Evolutionary conservation across 352 stramenopile genomes (phyloP).

Genomic region (Thraustotheca clavata): DNA sequence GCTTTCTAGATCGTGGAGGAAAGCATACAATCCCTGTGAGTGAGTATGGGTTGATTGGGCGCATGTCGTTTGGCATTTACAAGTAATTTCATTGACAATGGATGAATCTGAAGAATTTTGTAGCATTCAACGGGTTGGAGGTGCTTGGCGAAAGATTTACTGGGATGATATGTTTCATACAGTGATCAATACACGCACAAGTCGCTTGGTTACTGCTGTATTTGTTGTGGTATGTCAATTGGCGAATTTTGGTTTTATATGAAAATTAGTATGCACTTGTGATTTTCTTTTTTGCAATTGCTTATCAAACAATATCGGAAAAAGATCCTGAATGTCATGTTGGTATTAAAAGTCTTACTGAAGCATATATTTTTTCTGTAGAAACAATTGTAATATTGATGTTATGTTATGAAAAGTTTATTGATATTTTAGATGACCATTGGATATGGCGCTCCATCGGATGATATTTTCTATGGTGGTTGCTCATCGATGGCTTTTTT

Average conservation of each 20-base stretch:
- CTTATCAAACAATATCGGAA: slow-evolving; percentile 62
- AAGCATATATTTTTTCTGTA: slow-evolving; percentile 82
- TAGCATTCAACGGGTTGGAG: slow-evolving; percentile 56
- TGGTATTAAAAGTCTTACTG: slow-evolving; percentile 60
- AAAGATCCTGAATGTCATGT: slow-evolving; percentile 58
- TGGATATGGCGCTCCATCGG: slow-evolving; percentile 69
- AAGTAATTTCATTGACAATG: slow-evolving; percentile 5
- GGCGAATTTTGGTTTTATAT: neutral
- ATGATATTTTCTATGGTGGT: slow-evolving; percentile 84
- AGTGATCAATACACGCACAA: slow-evolving; percentile 78
- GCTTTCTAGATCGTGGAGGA: slow-evolving; percentile 10
- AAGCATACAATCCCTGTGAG: slow-evolving; percentile 4
- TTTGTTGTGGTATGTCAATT: slow-evolving; percentile 46
- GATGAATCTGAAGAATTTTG: neutral
- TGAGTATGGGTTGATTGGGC: neutral
- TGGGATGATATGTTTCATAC: slow-evolving; percentile 82
- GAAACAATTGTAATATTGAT: slow-evolving; percentile 69
- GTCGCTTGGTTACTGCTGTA: slow-evolving; percentile 65
- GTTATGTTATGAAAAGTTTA: slow-evolving; percentile 40
- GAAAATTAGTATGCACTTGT: slow-evolving; percentile 76
- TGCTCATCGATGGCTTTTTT: slow-evolving; percentile 75
- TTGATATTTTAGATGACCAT: slow-evolving; percentile 83
- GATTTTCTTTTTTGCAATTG: slow-evolving; percentile 71
- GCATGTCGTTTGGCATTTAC: slow-evolving; percentile 13
- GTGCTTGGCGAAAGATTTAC: slow-evolving; percentile 76